Evolutionary conservation across 2,329 filamentous ascomycete genomes (phyloP).

Genomic region (Alternaria hordeiaustralica): DNA sequence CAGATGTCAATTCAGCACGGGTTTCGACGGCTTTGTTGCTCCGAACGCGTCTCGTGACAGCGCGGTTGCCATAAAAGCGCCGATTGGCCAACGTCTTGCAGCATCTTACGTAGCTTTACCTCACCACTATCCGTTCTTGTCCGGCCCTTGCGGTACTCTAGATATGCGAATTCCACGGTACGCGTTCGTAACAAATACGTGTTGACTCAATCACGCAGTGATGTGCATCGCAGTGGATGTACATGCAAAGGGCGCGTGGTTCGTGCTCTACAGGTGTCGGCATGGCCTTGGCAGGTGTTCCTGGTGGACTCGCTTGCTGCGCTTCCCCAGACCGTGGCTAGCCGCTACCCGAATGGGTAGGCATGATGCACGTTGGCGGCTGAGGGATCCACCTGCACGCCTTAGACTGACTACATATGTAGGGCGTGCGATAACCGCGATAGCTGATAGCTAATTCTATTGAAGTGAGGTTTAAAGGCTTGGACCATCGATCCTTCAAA

Average conservation of each 20-base stretch:
- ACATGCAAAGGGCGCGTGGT: slow-evolving; percentile 18
- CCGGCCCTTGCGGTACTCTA: neutral
- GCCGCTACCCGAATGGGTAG: slow-evolving; percentile 34
- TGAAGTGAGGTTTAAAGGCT: slow-evolving; percentile 6
- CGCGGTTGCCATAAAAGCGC: slow-evolving; percentile 9
- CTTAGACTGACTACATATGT: slow-evolving; percentile 28
- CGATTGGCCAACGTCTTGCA: slow-evolving; percentile 3
- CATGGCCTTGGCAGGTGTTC: slow-evolving; percentile 13
- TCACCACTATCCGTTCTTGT: neutral
- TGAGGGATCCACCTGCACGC: slow-evolving; percentile 16
- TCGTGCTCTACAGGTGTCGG: neutral
- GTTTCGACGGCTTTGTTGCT: slow-evolving; percentile 36
- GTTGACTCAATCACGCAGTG: neutral
- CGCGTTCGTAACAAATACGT: neutral
- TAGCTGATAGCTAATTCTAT: neutral
- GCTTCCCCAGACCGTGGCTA: slow-evolving; percentile 41
- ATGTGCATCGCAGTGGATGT: neutral
- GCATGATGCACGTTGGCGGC: slow-evolving; percentile 24
- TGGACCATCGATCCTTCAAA: neutral
- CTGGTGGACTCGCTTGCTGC: slow-evolving; percentile 25
- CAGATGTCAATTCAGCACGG: slow-evolving; percentile 25
- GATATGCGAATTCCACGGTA: neutral
- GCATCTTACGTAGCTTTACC: slow-evolving; percentile 29
- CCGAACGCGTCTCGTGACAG: slow-evolving; percentile 11
- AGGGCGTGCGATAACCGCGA: slow-evolving; percentile 26